These are phyloP conservation scores for Pilobolus umbonatus DNA, from an alignment of 192 early-diverging fungal genomes.

Conservation along the genomic window DNA sequence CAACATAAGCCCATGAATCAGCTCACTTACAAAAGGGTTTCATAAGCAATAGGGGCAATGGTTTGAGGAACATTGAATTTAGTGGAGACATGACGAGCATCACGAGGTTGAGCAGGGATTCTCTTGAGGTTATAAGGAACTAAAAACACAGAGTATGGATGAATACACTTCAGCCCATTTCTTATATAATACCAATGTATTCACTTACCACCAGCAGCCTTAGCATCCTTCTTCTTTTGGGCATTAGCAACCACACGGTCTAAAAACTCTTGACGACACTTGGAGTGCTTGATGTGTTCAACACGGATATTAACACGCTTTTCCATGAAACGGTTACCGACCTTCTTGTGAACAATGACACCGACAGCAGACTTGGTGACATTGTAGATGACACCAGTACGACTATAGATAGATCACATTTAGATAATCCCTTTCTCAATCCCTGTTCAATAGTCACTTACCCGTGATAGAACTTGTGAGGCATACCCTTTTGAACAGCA, in stretches of 20 bases:
- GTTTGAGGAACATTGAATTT: slow-evolving; percentile 86
- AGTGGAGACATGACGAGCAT: slow-evolving; percentile 84
- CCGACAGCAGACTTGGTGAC: slow-evolving; percentile 99
- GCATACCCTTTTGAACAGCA: slow-evolving; percentile 99
- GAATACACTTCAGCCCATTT: slow-evolving; percentile 13
- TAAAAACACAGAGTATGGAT: slow-evolving; percentile 1
- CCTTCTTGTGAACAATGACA: slow-evolving; percentile 97
- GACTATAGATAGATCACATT: slow-evolving; percentile 39
- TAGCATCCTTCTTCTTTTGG: slow-evolving; percentile 77
- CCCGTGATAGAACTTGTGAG: slow-evolving; percentile 99
- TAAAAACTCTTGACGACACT: slow-evolving; percentile 97
- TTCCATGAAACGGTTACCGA: slow-evolving; percentile 96
- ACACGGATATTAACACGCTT: slow-evolving; percentile 97
- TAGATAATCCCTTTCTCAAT: too few relatives aligned
- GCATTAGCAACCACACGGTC: slow-evolving; percentile 95
- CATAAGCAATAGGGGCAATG: slow-evolving; percentile 93
- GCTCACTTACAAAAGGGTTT: slow-evolving; percentile 45
- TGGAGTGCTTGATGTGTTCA: slow-evolving; percentile 99
- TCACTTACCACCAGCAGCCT: slow-evolving; percentile 23
- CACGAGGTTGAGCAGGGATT: slow-evolving; percentile 82
- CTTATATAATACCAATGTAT: background rate
- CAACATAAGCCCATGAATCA: too few relatives aligned
- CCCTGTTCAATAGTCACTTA: slow-evolving; percentile 21
- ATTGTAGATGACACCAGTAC: slow-evolving; percentile 98
- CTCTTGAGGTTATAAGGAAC: slow-evolving; percentile 79